Evolutionary conservation across 495 filamentous ascomycete genomes (phyloP), one percentile per base, ranked within the genome.

Genomic region (Hypoxylon lienhwacheense): DNA sequence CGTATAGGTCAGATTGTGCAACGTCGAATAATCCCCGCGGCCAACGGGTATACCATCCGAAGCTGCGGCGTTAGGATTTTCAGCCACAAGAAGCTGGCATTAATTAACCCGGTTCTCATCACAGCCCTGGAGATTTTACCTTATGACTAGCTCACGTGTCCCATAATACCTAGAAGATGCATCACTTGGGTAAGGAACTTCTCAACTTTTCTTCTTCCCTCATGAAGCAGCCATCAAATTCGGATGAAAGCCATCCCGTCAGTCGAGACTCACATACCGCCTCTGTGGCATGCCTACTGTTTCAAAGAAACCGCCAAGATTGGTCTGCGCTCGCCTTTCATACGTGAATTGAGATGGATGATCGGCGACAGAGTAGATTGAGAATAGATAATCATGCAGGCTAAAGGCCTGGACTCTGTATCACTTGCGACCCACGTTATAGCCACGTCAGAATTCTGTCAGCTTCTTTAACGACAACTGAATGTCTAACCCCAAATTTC

Each of bases 371-470:
- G 15, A 32, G 45, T 40, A 46, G 32, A 14, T 16, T 48, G 36
- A 16, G 12, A 46, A 47, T 5, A 14, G 16, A 10, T 29, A 15
- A 5, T 61, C 57, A 51, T 35, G 14, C 3, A n/a, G 5, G 16
- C 19, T 5, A 6, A 24, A 37, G 57, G 47, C 40, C 51, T 61
- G 57, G 57, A 50, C 51, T 60, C 46, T 48, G 43, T 21, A 32
- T 43, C 56, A 14, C 29, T 31, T 37, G 40, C 34, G 41, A 55
- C 36, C 52, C 52, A 56, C 58, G 58, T 55, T 55, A 52, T 56
- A 6, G 41, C 42, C 41, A 61, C 52, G 52, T 61, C 58, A 61
- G 58, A 47, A 44, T 61, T 36, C 36, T 54, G 52, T 61, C 58
- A 61, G 32, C 25, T 46, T n/a, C 45, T 37, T 50, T 11, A 22